Evolutionary conservation across 1,139 yeast genomes (phyloP).

Genomic region (Blastobotrys capitulatus): DNA sequence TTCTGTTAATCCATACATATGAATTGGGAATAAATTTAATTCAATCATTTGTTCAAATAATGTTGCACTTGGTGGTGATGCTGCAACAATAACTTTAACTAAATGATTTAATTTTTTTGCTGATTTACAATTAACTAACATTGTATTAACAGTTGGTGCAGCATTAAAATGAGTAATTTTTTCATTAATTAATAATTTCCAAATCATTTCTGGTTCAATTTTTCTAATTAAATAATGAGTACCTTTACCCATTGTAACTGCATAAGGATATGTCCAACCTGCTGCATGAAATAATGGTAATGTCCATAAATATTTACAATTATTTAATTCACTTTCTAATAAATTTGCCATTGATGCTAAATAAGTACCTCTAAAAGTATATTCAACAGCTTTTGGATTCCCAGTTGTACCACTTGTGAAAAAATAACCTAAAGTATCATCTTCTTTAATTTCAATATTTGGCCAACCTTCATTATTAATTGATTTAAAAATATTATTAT

Average conservation of each 20-base stretch:
- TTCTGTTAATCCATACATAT: constrained; percentile 71
- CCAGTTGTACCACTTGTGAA: constrained; percentile 80
- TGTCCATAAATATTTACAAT: constrained; percentile 37
- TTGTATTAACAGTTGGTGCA: constrained; percentile 38
- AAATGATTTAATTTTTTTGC: constrained; percentile 28
- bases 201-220: constrained; percentile 33
- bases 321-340: constrained; percentile 33
- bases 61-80: constrained; percentile 36
- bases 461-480: constrained; percentile 21
- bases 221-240: constrained; percentile 36
- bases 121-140: constrained; percentile 32
- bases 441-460: constrained; percentile 29
- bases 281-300: constrained; percentile 39
- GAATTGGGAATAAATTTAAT: constrained; percentile 38
- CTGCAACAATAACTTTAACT: constrained; percentile 36
- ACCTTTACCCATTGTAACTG: constrained; percentile 37
- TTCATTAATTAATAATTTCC: constrained; percentile 31
- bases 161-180: constrained; percentile 36
- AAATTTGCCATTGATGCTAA: constrained; percentile 32
- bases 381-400: constrained; percentile 68
- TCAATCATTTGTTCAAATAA: constrained; percentile 34
- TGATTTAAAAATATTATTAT: constrained; percentile 27
- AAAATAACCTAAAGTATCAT: constrained; percentile 30
- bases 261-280: constrained; percentile 39
- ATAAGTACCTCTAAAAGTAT: constrained; percentile 45